Base-by-base conservation (phyloP, 768 basidiomycete genomes). In the Macrolepiota albuminosa region DNA sequence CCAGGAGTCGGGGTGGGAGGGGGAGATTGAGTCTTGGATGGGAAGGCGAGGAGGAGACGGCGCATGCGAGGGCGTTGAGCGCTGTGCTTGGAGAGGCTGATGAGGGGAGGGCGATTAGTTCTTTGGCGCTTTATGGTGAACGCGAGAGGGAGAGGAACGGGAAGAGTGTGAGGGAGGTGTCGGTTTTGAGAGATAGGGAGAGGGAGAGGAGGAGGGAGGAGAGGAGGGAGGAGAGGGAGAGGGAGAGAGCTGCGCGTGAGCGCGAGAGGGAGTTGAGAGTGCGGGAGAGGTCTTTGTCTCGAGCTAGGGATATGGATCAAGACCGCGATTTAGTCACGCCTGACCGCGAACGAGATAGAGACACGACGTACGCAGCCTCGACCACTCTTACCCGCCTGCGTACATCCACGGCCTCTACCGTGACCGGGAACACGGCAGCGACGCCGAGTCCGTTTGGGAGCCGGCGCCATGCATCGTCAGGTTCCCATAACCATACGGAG, bases 91-190 rank as follows among this genome's bases (percentile, higher is more conserved):
- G 3, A 16, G 31, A 29, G 34, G 36, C 13, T 53, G 42, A 13
- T 5, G 50, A 6, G n/a, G 50, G 57, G 49, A 72, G 84, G 49
- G 81, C 85, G 11, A 71, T 79, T 56, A 85, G 84, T 6, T 83
- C 84, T 5, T 81, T 86, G 84, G 83, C 78, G 8, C 72, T 80
- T 46, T 80, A 81, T 66, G 71, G 72, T 4, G 50, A 39, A 1
- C 34, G n/a, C 43, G 52, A 52, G 31, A 6, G 34, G 4, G n/a
- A 14, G 31, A 2, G 43, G 11, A 48, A 16, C 45, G 14, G 36
- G 31, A 40, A 7, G 54, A 14, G n/a, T 56, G 55, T 33, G 52
- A 37, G 49, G 29, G 54, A 34, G 54, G 5, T 26, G 47, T 37
- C 36, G 62, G 14, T 24, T 42, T 43, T 24, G 18, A 34, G 49